These are phyloP conservation scores for Usnea hakonensis DNA, from an alignment of 495 filamentous ascomycete genomes.

Conservation along the genomic window DNA sequence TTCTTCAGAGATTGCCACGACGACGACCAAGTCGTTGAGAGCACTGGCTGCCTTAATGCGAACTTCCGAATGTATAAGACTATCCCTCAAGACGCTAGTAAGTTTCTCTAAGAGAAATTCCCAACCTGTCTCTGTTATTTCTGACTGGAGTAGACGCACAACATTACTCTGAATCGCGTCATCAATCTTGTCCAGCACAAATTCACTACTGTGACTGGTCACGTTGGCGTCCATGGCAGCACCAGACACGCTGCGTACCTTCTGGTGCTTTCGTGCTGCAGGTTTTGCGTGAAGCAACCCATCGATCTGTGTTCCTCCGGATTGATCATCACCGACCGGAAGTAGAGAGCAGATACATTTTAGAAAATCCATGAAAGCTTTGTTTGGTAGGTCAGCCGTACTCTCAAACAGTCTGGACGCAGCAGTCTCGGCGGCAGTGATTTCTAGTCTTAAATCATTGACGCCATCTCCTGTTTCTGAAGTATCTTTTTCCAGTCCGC, in stretches of 20 bases:
- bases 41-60: slow-evolving; percentile 65
- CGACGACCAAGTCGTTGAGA: slow-evolving; percentile 63
- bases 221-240: slow-evolving; percentile 33
- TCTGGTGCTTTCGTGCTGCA: slow-evolving; percentile 42
- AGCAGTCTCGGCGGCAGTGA: slow-evolving; percentile 82
- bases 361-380: slow-evolving; percentile 70
- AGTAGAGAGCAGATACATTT: slow-evolving; percentile 54
- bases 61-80: slow-evolving; percentile 47
- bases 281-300: slow-evolving; percentile 28
- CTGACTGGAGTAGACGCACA: slow-evolving; percentile 54
- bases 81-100: slow-evolving; percentile 53
- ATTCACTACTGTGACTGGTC: slow-evolving; percentile 55
- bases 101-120: slow-evolving; percentile 59
- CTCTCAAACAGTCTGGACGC: slow-evolving; percentile 82
- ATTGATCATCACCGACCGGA: slow-evolving; percentile 27
- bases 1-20: slow-evolving; percentile 48
- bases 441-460: slow-evolving; percentile 64
- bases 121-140: slow-evolving; percentile 67
- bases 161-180: slow-evolving; percentile 75
- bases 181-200: slow-evolving; percentile 75
- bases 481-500: slow-evolving; percentile 3
- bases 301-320: slow-evolving; percentile 28
- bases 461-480: slow-evolving; percentile 26
- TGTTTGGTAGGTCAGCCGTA: slow-evolving; percentile 76
- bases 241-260: slow-evolving; percentile 52